A percentile compares a stretch with the other conserved stretches of the same genome.
Evolutionary conservation across 768 basidiomycete genomes (phyloP).

Genomic region (Hemileccinum impolitum): DNA sequence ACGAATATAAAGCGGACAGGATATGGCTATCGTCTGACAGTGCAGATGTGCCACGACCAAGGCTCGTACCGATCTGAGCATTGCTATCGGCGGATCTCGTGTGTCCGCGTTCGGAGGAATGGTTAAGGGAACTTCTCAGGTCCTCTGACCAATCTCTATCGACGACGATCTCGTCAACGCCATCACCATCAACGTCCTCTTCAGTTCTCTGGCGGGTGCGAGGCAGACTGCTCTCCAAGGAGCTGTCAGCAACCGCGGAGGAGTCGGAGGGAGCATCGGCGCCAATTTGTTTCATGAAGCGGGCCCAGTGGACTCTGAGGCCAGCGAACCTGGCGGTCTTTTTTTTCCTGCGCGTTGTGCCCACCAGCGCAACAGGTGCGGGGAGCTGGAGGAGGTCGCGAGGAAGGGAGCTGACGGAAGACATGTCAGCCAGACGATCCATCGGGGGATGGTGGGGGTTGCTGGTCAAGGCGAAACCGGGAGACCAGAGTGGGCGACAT

Average conservation of each 20-base stretch:
- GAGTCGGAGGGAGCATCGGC: conserved; percentile 56
- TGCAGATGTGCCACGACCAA: conserved; percentile 35
- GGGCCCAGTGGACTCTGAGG: conserved; percentile 45
- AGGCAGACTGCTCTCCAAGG: conserved; percentile 36
- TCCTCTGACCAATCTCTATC: conserved; percentile 68
- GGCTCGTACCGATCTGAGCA: conserved; percentile 32
- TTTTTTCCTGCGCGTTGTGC: conserved; percentile 26
- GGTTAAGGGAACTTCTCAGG: conserved; percentile 49
- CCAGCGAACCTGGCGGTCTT: conserved; percentile 39
- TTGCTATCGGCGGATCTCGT: conserved; percentile 50
- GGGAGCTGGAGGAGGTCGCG: conserved; percentile 34
- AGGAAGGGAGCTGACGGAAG: conserved; percentile 4
- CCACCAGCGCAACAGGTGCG: conserved; percentile 39
- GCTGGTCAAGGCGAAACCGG: not conserved
- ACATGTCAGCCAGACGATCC: not conserved
- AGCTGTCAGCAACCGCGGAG: conserved; percentile 49
- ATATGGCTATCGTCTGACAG: conserved; percentile 35
- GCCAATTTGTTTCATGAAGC: conserved; percentile 52
- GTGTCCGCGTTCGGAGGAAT: conserved; percentile 48
- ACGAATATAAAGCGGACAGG: conserved; percentile 33
- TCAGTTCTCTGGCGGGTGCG: conserved; percentile 26
- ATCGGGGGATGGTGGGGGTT: conserved; percentile 8
- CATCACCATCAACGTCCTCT: conserved; percentile 31
- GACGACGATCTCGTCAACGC: conserved; percentile 72
- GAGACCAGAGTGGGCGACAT: not conserved